Evolutionary conservation across 352 stramenopile species (phyloP), one percentile per base, ranked within the genome.

Genomic region (Pythium periplocum): DNA sequence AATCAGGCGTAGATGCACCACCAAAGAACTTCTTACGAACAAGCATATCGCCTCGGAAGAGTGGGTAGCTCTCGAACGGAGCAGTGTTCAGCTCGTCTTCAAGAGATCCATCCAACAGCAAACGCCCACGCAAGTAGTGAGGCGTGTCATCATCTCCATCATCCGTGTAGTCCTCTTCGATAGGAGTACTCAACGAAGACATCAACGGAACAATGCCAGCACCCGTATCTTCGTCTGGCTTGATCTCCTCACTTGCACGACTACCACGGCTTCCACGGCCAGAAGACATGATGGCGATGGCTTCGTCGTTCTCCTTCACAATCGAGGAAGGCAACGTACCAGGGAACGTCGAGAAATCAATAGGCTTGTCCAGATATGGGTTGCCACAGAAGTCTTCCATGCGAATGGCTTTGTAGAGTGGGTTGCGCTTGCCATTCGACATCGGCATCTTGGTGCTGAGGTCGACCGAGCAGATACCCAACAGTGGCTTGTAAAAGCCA

Each of bases 21-120:
- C 60, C 59, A 26, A 70, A 64, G 34, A 69, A 74, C 48, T 57
- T 73, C 37, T 61, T 67, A 37, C 61, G 66, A 54, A 71, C 60
- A 5, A 71, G 57, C 60, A 69, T 83, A 17, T 59, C 65, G 35
- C 68, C 87, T 33, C 73, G 75, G 62, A 82, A 90, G 10, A 96
- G 64, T 10, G 68, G 36, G 45, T 85, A 96, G 4, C 71, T 87
- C 62, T 95, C 85, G 45, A 96, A 96, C 9, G 87, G 85, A 39
- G 85, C 70, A 5, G 42, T 83, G 30, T 73, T 54, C 1, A 95
- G 64, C 32, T 78, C 63, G 10, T 84, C 75, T 73, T 95, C 83
- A 30, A 93, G 55, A 12, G 75, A 70, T 6, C 68, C 66, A 37
- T 75, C 62, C 37, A 88, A 55, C 9, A 77, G 53, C 4, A 72